A percentile compares a stretch with the other conserved stretches of the same genome.
Evolutionary conservation across 257 asterid species (phyloP).

Genomic region (Ilex asprella): DNA sequence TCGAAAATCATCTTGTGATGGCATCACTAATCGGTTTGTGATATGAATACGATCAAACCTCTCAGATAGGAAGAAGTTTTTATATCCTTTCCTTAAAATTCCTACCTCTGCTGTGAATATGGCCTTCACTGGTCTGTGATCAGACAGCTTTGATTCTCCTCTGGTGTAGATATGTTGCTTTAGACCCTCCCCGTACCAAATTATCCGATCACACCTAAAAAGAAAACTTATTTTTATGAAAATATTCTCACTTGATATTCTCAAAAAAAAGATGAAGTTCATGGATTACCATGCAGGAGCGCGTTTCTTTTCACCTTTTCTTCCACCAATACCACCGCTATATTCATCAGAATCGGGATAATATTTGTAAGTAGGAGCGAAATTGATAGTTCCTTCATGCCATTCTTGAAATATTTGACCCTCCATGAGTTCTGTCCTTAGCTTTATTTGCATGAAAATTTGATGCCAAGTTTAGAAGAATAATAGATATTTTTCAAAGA

Average conservation of each 20-base stretch:
- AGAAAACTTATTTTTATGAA: background rate
- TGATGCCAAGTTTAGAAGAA: background rate
- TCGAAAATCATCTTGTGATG: constrained; percentile 12
- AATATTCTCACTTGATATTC: too few species aligned
- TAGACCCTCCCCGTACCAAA: constrained; percentile 56
- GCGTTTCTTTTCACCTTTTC: constrained; percentile 45
- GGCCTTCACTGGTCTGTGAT: constrained; percentile 58
- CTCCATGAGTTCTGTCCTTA: constrained; percentile 40
- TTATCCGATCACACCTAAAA: constrained; percentile 64
- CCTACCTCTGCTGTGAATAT: constrained; percentile 36
- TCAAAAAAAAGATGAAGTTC: too few species aligned
- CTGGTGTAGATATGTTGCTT: constrained; percentile 45
- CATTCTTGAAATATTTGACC: constrained; percentile 61
- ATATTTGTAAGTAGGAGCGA: constrained; percentile 62
- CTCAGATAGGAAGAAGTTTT: constrained; percentile 39
- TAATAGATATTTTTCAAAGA: background rate
- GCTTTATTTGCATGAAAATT: constrained; percentile 20
- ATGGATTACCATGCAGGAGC: constrained; percentile 53
- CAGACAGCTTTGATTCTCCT: constrained; percentile 55
- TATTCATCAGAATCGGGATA: constrained; percentile 42
- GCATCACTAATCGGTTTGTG: constrained; percentile 15
- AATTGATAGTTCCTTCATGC: constrained; percentile 51
- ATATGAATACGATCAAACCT: constrained; percentile 25
- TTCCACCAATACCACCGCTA: constrained; percentile 27
- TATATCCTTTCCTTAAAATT: constrained; percentile 26